Base-by-base conservation (phyloP, 495 filamentous ascomycete genomes). In the Aspergillus funiculosus region DNA sequence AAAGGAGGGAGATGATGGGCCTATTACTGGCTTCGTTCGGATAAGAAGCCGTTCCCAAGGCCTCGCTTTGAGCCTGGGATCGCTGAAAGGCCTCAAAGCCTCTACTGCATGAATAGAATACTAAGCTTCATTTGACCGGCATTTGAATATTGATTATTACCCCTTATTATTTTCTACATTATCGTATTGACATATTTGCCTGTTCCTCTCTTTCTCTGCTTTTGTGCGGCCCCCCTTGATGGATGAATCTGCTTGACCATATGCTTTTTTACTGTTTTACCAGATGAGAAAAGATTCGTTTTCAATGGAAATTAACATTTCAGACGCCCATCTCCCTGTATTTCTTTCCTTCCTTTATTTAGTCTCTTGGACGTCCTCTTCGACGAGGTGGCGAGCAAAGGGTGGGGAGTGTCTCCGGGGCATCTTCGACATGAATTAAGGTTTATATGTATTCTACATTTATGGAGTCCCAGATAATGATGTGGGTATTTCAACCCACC, bases 11-110 rank as follows among this genome's bases (percentile, higher is more conserved):
- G 89, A 95, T 8, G 83, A 94, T 59, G 92, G 94, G 20, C 89
- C 89, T 5, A 85, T 99, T 50, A 97, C 92, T 20, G 94, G 94
- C n/a, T 99, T 99, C 63, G 87, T 99, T 41, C 85, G 94, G 56
- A 99, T 99, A 76, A 82, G 94, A 67, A 95, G 89, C 74, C 85
- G 94, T 56, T 95, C 89, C 4, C 94, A 99, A 71, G 94, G 92
- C 38, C 75, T 99, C 46, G 94, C 94, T 3, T 71, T 99, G 48
- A 95, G 90, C 64, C 72, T 99, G 46, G 94, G 94, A 13, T 91
- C 86, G 29, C 74, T 99, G 57, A 99, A 99, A 71, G 94, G 94
- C 3, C 71, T 99, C 52, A 92, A 91, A 56, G 74, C 67, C 18
- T 64, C 70, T 13, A 54, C 69, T 36, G 63, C 71, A 59, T 76